Percentiles rank a stretch among this genome's conserved stretches.
These are phyloP conservation scores for Colletotrichum kahawae DNA, from an alignment of 2,329 filamentous ascomycete species.

Conservation along the genomic window DNA sequence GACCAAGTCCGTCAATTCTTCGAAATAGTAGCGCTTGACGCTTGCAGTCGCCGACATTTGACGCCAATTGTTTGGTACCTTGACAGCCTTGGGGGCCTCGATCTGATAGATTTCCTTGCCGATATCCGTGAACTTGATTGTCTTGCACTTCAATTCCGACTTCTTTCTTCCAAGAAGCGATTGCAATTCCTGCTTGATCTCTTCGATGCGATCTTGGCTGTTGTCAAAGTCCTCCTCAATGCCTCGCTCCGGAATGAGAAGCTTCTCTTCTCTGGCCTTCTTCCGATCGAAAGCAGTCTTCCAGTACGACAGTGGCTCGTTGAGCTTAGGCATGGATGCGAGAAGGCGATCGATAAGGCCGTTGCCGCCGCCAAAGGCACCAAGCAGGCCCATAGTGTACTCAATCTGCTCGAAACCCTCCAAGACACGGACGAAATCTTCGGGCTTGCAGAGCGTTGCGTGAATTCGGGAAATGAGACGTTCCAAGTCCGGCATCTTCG, in stretches of 20 bases:
- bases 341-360: slow-evolving; percentile 87
- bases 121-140: slow-evolving; percentile 79
- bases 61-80: slow-evolving; percentile 87
- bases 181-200: slow-evolving; percentile 76
- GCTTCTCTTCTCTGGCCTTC: slow-evolving; percentile 78
- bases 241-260: slow-evolving; percentile 84
- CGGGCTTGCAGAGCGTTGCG: slow-evolving; percentile 84
- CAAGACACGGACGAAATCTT: slow-evolving; percentile 91
- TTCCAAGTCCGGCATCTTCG: slow-evolving; percentile 92
- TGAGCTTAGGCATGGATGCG: slow-evolving; percentile 83
- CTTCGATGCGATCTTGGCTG: slow-evolving; percentile 77
- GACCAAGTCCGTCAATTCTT: slow-evolving; percentile 81
- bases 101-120: slow-evolving; percentile 98
- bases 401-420: slow-evolving; percentile 99
- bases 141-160: slow-evolving; percentile 74
- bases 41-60: slow-evolving; percentile 94
- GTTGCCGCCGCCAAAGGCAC: slow-evolving; percentile 75
- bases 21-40: slow-evolving; percentile 93
- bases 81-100: slow-evolving; percentile 83
- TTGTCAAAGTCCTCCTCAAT: slow-evolving; percentile 92
- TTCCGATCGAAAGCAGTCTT: slow-evolving; percentile 87
- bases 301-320: slow-evolving; percentile 79
- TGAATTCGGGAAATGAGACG: slow-evolving; percentile 93
- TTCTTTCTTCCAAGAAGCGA: slow-evolving; percentile 74
- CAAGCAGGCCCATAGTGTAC: slow-evolving; percentile 84